Conservation (phyloP, 129 eudicot genomes). For the Glebionis coronaria region DNA sequence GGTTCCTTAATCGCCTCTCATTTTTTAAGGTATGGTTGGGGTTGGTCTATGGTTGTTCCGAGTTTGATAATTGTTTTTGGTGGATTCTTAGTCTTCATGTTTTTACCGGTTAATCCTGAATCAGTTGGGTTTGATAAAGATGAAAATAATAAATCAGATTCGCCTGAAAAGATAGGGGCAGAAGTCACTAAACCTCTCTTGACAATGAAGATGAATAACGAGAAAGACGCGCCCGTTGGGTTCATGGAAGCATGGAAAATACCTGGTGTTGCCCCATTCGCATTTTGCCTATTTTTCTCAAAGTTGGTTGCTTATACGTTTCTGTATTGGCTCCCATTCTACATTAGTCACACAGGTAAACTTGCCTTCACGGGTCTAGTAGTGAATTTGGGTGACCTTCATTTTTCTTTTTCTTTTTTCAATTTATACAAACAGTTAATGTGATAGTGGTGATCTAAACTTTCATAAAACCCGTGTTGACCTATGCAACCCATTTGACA, state of each 20-base stretch:
- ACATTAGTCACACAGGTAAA: constrained; percentile 90
- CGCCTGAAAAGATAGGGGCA: constrained; percentile 37
- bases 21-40: constrained; percentile 88
- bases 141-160: constrained; percentile 31
- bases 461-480: too few relatives aligned
- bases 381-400: not conserved
- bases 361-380: not conserved
- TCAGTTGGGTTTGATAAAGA: constrained; percentile 51
- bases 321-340: constrained; percentile 95
- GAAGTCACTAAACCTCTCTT: constrained; percentile 51
- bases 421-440: too few relatives aligned
- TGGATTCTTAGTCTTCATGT: constrained; percentile 30
- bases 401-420: too few relatives aligned
- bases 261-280: constrained; percentile 91
- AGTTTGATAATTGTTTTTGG: constrained; percentile 53
- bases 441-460: too few relatives aligned
- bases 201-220: constrained; percentile 20
- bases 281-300: constrained; percentile 88
- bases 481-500: too few relatives aligned
- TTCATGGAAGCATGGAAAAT: constrained; percentile 89
- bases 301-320: constrained; percentile 96
- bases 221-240: constrained; percentile 60
- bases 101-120: constrained; percentile 9
- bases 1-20: constrained; percentile 85
- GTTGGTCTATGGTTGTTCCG: constrained; percentile 94